Percentiles rank a stretch among this genome's conserved stretches.
These are phyloP conservation scores for Penicillium tannophilum DNA, from an alignment of 495 filamentous ascomycete genomes.

Conservation along the genomic window DNA sequence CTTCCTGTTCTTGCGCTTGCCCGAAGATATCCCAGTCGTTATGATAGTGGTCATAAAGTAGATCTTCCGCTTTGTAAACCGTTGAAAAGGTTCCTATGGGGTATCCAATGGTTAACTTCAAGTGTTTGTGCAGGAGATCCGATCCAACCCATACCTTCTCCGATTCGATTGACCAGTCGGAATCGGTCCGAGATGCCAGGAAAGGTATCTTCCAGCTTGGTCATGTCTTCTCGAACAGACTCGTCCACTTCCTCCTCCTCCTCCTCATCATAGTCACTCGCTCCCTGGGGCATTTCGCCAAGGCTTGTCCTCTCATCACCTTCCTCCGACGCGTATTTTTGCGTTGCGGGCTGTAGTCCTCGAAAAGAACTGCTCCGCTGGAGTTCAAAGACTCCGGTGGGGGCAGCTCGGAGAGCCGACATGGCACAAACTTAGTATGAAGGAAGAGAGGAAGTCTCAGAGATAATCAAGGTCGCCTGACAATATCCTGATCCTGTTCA, in stretches of 20 bases:
- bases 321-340: slow-evolving; percentile 28
- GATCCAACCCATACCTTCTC: slow-evolving; percentile 66
- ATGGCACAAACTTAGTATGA: slow-evolving; percentile 19
- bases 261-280: slow-evolving; percentile 21
- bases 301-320: slow-evolving; percentile 35
- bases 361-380: slow-evolving; percentile 22
- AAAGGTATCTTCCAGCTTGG: slow-evolving; percentile 77
- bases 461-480: not conserved
- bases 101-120: slow-evolving; percentile 13
- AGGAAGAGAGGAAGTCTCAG: not conserved
- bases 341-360: slow-evolving; percentile 12
- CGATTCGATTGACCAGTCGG: slow-evolving; percentile 93
- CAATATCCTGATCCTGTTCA: not conserved
- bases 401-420: slow-evolving; percentile 31
- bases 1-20: slow-evolving; percentile 62
- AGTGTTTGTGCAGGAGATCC: too few species aligned
- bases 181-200: slow-evolving; percentile 79
- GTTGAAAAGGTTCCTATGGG: slow-evolving; percentile 88
- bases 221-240: slow-evolving; percentile 81
- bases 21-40: slow-evolving; percentile 80
- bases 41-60: slow-evolving; percentile 79
- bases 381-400: slow-evolving; percentile 28
- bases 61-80: slow-evolving; percentile 97
- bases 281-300: slow-evolving; percentile 24
- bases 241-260: slow-evolving; percentile 63